phyloP scores from a whole-genome alignment of 1,284 basidiomycete genomes.

The Pyrrhoderma noxium region DNA sequence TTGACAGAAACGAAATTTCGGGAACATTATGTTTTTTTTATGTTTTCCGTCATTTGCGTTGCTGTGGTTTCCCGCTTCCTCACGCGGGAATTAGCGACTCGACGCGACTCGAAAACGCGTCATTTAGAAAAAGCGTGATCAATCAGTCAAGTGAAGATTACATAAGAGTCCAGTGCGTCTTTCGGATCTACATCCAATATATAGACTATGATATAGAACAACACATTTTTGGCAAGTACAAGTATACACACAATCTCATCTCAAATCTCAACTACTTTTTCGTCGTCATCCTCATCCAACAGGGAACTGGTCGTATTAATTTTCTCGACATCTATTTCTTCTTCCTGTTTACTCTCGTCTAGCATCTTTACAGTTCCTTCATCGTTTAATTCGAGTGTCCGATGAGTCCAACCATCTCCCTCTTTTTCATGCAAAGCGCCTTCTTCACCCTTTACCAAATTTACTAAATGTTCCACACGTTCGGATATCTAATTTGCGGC shows the following conservation, averaged over 20 bases:
- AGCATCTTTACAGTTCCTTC: not conserved
- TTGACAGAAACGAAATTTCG: no score
- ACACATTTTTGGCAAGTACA: no score
- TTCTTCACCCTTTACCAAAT: constrained; percentile 41
- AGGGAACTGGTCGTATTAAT: constrained; percentile 22
- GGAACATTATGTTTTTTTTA: no score
- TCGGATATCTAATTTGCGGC: constrained; percentile 38
- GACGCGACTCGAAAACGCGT: not conserved
- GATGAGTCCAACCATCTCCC: constrained; percentile 11
- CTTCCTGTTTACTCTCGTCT: constrained; percentile 41
- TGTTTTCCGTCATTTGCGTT: no score
- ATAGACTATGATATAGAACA: no score
- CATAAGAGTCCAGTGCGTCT: no score
- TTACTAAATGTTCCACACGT: constrained; percentile 45
- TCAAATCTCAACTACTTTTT: constrained; percentile 49
- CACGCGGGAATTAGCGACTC: not conserved
- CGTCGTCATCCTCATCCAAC: constrained; percentile 38
- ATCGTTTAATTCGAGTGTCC: not conserved
- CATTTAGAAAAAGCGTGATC: not conserved
- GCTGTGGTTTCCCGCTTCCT: not conserved
- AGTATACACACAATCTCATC: not conserved
- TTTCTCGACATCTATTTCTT: constrained; percentile 29
- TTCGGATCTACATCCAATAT: no score
- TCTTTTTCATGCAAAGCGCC: constrained; percentile 17
- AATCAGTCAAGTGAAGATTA: not conserved